Base-by-base conservation (phyloP, 2,329 filamentous ascomycete genomes). In the Geosmithia putterillii region DNA sequence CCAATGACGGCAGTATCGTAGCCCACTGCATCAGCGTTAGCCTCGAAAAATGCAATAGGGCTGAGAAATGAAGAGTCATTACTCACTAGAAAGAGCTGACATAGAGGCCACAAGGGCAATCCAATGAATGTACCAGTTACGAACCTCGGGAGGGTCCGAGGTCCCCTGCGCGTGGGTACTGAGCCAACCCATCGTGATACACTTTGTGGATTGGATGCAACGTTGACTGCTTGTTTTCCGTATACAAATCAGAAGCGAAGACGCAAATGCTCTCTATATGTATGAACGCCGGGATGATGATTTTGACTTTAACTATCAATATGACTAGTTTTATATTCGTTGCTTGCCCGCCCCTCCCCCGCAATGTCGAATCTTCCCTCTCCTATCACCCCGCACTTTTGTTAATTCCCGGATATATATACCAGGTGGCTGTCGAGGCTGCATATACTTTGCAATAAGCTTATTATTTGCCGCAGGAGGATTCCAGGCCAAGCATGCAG, bases 91-190 rank as follows among this genome's bases (percentile, higher is more conserved):
- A 22, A 59, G 53, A 21, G 57, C 57, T 40, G 57, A 58, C 57
- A 59, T 59, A 46, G 54, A 58, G 20, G 51, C 56, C 41, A 57
- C 56, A 18, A 57, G 45, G 28, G 57, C 57, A 42, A 59, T 53
- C 42, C 57, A 43, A 40, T 59, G 57, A 48, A 59, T 59, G 45
- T 52, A 51, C 56, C 56, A 57, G 47, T 58, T 59, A 36, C 57
- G 54, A 45, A 59, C 56, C 47, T 57, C 57, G 36, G 57, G 55
- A 47, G 57, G 57, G 48, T 59, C 57, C 42, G 51, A 49, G 38
- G 57, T 59, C 47, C 57, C 60, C 57, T 66, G 69, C 39, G 61
- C 57, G 48, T 57, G 54, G 47, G 56, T 60, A 49, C 51, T 59
- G 6, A 25, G 23, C 44, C 44, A 45, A 18, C 35, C 40, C 44